Conservation (phyloP, 148 eudicot genomes). For the Silene uniflora region DNA sequence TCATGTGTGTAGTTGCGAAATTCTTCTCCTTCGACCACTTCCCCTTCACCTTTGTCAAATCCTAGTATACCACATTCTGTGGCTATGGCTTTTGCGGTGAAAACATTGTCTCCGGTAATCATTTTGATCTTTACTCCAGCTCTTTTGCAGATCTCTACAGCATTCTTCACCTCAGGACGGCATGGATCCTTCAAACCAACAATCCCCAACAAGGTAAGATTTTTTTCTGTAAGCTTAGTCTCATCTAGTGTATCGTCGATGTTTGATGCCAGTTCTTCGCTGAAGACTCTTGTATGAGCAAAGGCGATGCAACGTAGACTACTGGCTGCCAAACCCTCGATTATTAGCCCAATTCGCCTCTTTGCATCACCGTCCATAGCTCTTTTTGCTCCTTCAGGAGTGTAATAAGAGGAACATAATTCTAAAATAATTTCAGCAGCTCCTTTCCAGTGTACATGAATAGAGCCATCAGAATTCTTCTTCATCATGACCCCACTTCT, state of each 20-base stretch:
- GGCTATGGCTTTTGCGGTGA: slow-evolving; percentile 87
- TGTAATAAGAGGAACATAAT: slow-evolving; percentile 51
- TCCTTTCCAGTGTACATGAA: slow-evolving; percentile 80
- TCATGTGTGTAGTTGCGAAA: slow-evolving; percentile 65
- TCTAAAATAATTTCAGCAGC: slow-evolving; percentile 75
- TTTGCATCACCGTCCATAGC: slow-evolving; percentile 42
- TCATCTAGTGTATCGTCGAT: slow-evolving; percentile 19
- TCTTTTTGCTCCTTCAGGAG: slow-evolving; percentile 30
- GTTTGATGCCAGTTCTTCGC: slow-evolving; percentile 23
- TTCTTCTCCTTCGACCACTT: slow-evolving; percentile 60
- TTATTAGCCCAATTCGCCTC: slow-evolving; percentile 42
- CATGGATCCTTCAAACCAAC: slow-evolving; percentile 87
- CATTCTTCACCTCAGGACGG: slow-evolving; percentile 60
- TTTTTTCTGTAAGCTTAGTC: slow-evolving; percentile 44
- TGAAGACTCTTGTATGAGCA: slow-evolving; percentile 44
- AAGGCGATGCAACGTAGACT: slow-evolving; percentile 90
- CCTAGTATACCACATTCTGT: slow-evolving; percentile 77
- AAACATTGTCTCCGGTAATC: slow-evolving; percentile 87
- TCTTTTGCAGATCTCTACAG: slow-evolving; percentile 54
- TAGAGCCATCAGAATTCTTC: slow-evolving; percentile 34
- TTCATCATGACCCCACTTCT: slow-evolving; percentile 61
- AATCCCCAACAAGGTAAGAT: slow-evolving; percentile 62
- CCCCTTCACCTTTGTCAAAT: slow-evolving; percentile 32
- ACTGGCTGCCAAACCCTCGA: slow-evolving; percentile 84
- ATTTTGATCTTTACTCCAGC: slow-evolving; percentile 73